phyloP scores from a whole-genome alignment of 1,284 basidiomycete species.

The Ustilago esculenta region DNA sequence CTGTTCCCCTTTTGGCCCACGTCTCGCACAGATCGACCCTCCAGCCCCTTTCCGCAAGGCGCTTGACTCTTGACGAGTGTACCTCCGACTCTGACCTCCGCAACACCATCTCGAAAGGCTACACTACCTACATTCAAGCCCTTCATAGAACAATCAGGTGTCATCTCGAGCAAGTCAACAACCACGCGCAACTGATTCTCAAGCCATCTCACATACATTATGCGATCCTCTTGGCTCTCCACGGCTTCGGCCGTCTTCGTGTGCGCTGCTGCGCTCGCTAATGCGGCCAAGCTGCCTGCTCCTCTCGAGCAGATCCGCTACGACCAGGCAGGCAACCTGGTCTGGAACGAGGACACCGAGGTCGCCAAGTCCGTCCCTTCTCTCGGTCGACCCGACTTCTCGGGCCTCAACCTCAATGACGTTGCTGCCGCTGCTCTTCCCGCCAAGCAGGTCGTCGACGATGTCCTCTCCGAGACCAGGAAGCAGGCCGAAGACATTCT shows the following conservation, averaged over 20 bases:
- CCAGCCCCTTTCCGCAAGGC: conserved; percentile 8
- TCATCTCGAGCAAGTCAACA: background rate
- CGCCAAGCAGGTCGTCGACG: conserved; percentile 70
- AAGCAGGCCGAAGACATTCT: conserved; percentile 38
- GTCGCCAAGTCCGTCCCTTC: conserved; percentile 18
- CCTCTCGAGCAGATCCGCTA: conserved; percentile 54
- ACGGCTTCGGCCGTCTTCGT: conserved; percentile 55
- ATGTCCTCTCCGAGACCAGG: conserved; percentile 62
- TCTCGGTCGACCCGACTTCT: conserved; percentile 56
- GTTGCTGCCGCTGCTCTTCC: conserved; percentile 37
- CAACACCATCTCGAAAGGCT: conserved; percentile 15
- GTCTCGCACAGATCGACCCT: conserved; percentile 28
- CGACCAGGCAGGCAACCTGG: conserved; percentile 53
- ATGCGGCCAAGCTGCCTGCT: conserved; percentile 40
- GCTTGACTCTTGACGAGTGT: background rate
- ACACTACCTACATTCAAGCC: too few relatives aligned
- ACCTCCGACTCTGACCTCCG: background rate
- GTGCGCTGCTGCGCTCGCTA: conserved; percentile 54
- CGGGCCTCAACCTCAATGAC: conserved; percentile 26
- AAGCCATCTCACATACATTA: conserved; percentile 6
- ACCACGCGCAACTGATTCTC: conserved; percentile 1
- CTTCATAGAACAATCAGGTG: too few relatives aligned
- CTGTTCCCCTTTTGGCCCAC: conserved; percentile 1
- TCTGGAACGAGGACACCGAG: conserved; percentile 47
- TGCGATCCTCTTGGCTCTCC: conserved; percentile 60